Percentiles rank a stretch among this genome's conserved stretches.
Evolutionary conservation across 352 stramenopile species (phyloP).

Genomic region (Phytopythium cucurbitacearum): DNA sequence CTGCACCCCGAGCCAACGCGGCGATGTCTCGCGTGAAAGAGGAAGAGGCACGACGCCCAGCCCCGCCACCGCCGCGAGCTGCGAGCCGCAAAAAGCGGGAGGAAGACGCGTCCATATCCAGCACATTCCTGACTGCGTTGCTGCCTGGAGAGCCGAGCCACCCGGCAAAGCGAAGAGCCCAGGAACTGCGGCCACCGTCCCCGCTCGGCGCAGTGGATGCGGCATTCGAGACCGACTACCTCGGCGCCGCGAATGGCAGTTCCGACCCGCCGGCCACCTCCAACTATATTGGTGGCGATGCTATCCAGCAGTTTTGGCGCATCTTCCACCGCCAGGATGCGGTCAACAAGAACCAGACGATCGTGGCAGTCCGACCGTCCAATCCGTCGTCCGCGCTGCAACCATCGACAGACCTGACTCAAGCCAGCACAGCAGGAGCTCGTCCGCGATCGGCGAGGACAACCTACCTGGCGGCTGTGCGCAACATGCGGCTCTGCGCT

Average conservation of each 20-base stretch:
- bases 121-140: conserved; percentile 50
- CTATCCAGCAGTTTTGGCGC: conserved; percentile 59
- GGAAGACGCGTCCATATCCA: conserved; percentile 3
- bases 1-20: neutral
- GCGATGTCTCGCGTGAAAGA: conserved; percentile 14
- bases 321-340: conserved; percentile 70
- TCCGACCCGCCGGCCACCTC: conserved; percentile 13
- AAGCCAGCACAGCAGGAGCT: neutral
- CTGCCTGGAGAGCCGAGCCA: conserved; percentile 16
- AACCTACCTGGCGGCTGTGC: conserved; percentile 58
- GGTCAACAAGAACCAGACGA: conserved; percentile 45
- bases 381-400: neutral
- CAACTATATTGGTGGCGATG: conserved; percentile 62
- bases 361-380: conserved; percentile 4
- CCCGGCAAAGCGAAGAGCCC: conserved; percentile 8
- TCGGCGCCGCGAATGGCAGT: neutral
- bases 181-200: conserved; percentile 47
- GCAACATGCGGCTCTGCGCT: conserved; percentile 47
- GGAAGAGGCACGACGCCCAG: conserved; percentile 16
- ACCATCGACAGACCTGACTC: neutral
- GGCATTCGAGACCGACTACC: conserved; percentile 16
- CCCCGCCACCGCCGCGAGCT: neutral
- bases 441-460: conserved; percentile 50
- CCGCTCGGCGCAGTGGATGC: conserved; percentile 39
- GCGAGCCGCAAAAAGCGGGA: neutral